Evolutionary conservation across 2,329 filamentous ascomycete species (phyloP), one percentile per base, ranked within the genome.

Genomic region (Epicoccum nigrum): DNA sequence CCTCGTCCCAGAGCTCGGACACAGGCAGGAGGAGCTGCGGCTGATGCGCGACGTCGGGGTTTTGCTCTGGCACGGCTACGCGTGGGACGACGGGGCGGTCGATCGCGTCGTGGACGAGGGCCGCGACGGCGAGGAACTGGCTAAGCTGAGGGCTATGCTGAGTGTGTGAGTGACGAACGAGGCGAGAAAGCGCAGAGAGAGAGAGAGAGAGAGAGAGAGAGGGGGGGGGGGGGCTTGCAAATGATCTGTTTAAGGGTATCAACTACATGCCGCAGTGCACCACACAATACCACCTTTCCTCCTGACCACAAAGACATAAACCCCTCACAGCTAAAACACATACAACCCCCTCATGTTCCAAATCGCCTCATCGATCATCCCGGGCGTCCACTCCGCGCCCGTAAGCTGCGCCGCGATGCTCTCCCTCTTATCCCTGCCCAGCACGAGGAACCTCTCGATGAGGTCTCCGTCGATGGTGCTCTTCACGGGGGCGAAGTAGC

Each of bases 401-500:
- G 97, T 94, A 62, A 97, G 75, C 74, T 97, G 93, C 42, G 84
- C 92, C 2, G 93, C 93, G 77, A 99, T 96, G 84, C 92, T 92
- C 75, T 91, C 86, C 81, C 97, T 96, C 79, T 90, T 92, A 66
- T 97, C 93, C 62, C 87, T 88, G 20, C 88, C 83, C 54, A 99
- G 79, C 53, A 94, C 77, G 51, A 91, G 85, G 75, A 91, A 99
- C 62, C 92, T 84, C 79, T 99, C 94, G 66, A 94, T 96, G 32
- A 99, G 79, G 76, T 99, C 94, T 21, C 94, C 94, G 74, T 99
- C 94, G 65, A 99, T 96, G 21, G 95, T 86, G 7, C 92, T 92
- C 81, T 99, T 99, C 33, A 96, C 91, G 0, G 94, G 95, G 6
- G 90, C 91, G 72, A 97, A 99, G 76, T 97, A 99, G 59, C 92